Conservation (phyloP, 192 early-diverging fungal species). For the Linderina pennispora region DNA sequence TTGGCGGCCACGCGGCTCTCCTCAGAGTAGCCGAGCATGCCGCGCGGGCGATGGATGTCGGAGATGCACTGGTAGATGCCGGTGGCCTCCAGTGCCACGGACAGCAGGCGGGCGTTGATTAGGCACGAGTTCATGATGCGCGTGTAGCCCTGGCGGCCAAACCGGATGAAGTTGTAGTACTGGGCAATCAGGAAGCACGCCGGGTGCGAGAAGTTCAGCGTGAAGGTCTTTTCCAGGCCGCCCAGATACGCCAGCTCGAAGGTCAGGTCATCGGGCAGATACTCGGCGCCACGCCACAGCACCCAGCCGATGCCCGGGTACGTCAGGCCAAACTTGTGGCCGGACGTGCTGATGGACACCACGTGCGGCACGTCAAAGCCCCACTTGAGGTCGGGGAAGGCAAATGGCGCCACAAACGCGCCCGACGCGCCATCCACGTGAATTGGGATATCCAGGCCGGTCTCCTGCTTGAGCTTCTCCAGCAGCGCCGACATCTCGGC, state of each 20-base stretch:
- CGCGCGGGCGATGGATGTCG: slow-evolving; percentile 55
- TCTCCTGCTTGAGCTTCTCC: slow-evolving; percentile 53
- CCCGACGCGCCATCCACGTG: slow-evolving; percentile 84
- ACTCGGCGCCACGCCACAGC: slow-evolving; percentile 62
- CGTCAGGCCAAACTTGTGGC: slow-evolving; percentile 83
- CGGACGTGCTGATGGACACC: slow-evolving; percentile 73
- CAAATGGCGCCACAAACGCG: slow-evolving; percentile 84
- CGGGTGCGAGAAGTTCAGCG: slow-evolving; percentile 72
- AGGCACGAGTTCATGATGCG: slow-evolving; percentile 61
- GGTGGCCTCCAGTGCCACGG: slow-evolving; percentile 46
- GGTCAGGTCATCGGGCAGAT: slow-evolving; percentile 65
- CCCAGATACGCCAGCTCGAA: slow-evolving; percentile 75
- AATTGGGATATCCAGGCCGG: slow-evolving; percentile 66
- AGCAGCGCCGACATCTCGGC: slow-evolving; percentile 55
- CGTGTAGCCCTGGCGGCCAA: slow-evolving; percentile 59
- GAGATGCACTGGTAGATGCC: slow-evolving; percentile 60
- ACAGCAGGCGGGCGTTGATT: slow-evolving; percentile 52
- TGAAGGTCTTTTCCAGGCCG: slow-evolving; percentile 60
- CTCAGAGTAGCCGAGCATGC: slow-evolving; percentile 35
- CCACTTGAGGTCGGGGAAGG: slow-evolving; percentile 68
- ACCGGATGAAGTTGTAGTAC: slow-evolving; percentile 75
- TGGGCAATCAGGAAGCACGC: slow-evolving; percentile 73
- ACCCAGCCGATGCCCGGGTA: slow-evolving; percentile 83
- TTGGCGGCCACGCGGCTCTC: slow-evolving; percentile 18
- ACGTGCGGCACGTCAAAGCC: slow-evolving; percentile 63